These are phyloP conservation scores for Hamigera avellanea DNA, from an alignment of 495 filamentous ascomycete species.

Conservation along the genomic window DNA sequence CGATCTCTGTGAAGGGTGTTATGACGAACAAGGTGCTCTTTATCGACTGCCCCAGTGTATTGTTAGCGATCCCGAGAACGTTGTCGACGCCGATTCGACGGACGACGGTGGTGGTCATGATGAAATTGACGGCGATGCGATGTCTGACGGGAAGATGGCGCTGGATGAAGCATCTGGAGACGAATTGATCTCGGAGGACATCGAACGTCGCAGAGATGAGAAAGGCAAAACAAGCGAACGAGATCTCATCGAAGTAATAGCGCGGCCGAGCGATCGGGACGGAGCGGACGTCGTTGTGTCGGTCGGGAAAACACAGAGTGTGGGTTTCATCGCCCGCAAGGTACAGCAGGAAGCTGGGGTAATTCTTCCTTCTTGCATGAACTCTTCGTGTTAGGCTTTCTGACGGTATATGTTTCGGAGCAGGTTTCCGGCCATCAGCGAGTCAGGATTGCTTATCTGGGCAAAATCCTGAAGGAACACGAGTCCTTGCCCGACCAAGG, in stretches of 20 bases:
- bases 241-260: slow-evolving; percentile 44
- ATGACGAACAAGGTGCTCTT: slow-evolving; percentile 63
- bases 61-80: slow-evolving; percentile 62
- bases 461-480: slow-evolving; percentile 62
- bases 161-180: slow-evolving; percentile 35
- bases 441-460: slow-evolving; percentile 66
- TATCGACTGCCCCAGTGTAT: slow-evolving; percentile 71
- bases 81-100: slow-evolving; percentile 30
- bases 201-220: slow-evolving; percentile 52
- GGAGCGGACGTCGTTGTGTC: slow-evolving; percentile 51
- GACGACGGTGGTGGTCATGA: slow-evolving; percentile 22
- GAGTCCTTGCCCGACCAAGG: slow-evolving; percentile 52
- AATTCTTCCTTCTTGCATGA: slow-evolving; percentile 17
- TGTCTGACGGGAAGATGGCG: slow-evolving; percentile 34
- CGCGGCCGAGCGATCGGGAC: slow-evolving; percentile 58
- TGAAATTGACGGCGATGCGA: slow-evolving; percentile 30
- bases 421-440: slow-evolving; percentile 40
- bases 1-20: slow-evolving; percentile 60
- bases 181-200: slow-evolving; percentile 37
- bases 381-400: background rate
- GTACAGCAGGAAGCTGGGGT: slow-evolving; percentile 56
- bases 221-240: slow-evolving; percentile 44
- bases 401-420: slow-evolving; percentile 2
- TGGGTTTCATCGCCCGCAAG: slow-evolving; percentile 48
- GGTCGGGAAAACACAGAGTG: slow-evolving; percentile 48